These are phyloP conservation scores for Coemansia sp. DNA, from an alignment of 192 early-diverging fungal species.

Conservation along the genomic window DNA sequence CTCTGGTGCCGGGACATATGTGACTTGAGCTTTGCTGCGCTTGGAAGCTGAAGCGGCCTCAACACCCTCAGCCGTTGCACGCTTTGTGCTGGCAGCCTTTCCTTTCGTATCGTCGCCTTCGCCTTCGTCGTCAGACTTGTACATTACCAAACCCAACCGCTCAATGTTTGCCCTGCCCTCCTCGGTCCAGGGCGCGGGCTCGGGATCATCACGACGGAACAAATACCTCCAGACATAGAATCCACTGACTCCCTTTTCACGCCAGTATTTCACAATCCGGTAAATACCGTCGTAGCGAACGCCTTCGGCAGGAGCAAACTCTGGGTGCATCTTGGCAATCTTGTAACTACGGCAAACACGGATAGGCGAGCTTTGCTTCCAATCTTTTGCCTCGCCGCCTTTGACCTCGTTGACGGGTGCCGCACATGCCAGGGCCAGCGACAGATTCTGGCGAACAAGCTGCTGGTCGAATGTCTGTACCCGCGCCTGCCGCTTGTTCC, in stretches of 20 bases:
- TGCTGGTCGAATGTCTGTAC: constrained; percentile 57
- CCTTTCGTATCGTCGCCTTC: neutral
- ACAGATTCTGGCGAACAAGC: constrained; percentile 56
- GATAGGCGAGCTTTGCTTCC: constrained; percentile 54
- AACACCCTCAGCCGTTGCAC: too few relatives aligned
- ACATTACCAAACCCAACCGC: constrained; percentile 47
- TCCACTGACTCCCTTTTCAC: constrained; percentile 45
- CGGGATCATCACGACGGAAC: constrained; percentile 61
- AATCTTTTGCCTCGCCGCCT: constrained; percentile 51
- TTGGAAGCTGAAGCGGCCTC: neutral
- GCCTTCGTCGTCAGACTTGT: constrained; percentile 12
- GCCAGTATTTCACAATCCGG: constrained; percentile 64
- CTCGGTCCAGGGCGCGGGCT: constrained; percentile 61
- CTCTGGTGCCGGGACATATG: constrained; percentile 11
- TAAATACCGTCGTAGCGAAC: constrained; percentile 67
- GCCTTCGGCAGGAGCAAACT: constrained; percentile 54
- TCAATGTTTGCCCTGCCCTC: constrained; percentile 50
- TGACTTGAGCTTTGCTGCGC: neutral
- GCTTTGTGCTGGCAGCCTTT: neutral
- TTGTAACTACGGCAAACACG: constrained; percentile 57
- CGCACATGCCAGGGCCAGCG: constrained; percentile 58
- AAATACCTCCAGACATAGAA: constrained; percentile 60
- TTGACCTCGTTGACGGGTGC: constrained; percentile 35
- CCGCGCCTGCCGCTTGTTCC: constrained; percentile 54
- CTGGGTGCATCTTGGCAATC: constrained; percentile 45